Percentiles rank a stretch among this genome's conserved stretches.
These are phyloP conservation scores for Tinospora cordifolia DNA, from an alignment of 164 flowering plant species.

Conservation along the genomic window DNA sequence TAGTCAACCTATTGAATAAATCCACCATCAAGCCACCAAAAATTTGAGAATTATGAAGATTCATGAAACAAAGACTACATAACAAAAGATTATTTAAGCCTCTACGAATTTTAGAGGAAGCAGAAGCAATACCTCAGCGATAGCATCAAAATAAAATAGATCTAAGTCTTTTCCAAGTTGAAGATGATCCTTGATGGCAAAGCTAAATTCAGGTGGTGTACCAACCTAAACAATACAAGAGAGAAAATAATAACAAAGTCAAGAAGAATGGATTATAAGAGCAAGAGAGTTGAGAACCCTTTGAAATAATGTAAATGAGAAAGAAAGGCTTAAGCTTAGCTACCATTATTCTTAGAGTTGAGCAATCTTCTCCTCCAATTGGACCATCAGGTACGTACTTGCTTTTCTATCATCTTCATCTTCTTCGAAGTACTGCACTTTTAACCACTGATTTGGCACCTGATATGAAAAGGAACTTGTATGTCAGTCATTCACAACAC, in stretches of 20 bases:
- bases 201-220: slow-evolving; percentile 51
- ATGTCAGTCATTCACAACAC: too few species aligned
- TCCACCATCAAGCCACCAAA: too few species aligned
- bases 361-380: slow-evolving; percentile 74
- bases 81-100: background rate
- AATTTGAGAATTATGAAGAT: background rate
- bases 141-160: slow-evolving; percentile 88
- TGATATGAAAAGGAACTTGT: too few species aligned
- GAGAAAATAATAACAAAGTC: slow-evolving; percentile 2
- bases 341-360: slow-evolving; percentile 63
- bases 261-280: background rate
- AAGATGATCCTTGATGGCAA: slow-evolving; percentile 77
- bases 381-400: slow-evolving; percentile 97
- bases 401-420: too few species aligned
- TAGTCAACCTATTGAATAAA: too few species aligned
- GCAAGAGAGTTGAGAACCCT: background rate
- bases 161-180: slow-evolving; percentile 87
- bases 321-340: background rate
- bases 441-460: too few species aligned
- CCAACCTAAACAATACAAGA: slow-evolving; percentile 48
- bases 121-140: slow-evolving; percentile 61
- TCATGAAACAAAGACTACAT: background rate
- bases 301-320: background rate
- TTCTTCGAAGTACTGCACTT: too few species aligned
- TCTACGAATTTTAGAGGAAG: slow-evolving; percentile 1